Conservation (phyloP, 371 early-diverging fungal genomes). For the Quaeritorhiza haematococci region DNA sequence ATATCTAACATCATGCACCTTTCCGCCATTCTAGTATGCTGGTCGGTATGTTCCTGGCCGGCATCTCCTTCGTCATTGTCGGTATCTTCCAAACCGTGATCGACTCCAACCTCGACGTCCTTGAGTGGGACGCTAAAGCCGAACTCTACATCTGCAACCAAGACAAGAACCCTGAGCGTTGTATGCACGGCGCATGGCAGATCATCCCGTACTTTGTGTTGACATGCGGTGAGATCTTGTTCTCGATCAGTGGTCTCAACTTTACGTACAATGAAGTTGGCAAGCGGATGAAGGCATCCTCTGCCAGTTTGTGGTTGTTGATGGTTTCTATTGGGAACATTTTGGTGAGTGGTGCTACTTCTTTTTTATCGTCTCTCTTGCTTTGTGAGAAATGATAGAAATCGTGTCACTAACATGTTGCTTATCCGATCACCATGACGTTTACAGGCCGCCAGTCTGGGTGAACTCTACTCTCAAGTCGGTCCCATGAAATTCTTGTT, state of each 20-base stretch:
- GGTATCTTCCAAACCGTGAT: conserved; percentile 37
- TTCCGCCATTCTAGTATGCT: no score
- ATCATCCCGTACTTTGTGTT: conserved; percentile 61
- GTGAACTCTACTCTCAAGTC: neutral
- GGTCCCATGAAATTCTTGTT: conserved; percentile 3
- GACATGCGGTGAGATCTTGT: conserved; percentile 58
- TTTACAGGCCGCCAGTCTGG: no score
- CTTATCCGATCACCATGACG: neutral
- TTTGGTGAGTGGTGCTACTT: neutral
- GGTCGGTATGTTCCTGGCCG: conserved; percentile 40
- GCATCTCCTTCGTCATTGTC: conserved; percentile 33
- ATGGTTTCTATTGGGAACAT: conserved; percentile 32
- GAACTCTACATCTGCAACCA: conserved; percentile 14
- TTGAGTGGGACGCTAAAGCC: neutral
- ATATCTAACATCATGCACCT: no score
- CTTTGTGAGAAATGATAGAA: neutral
- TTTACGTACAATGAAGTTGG: conserved; percentile 58
- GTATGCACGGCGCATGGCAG: conserved; percentile 40
- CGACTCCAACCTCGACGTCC: conserved; percentile 15
- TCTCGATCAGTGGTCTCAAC: conserved; percentile 61
- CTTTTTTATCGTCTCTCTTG: conserved; percentile 3
- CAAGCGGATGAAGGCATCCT: conserved; percentile 39
- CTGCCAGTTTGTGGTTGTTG: conserved; percentile 46
- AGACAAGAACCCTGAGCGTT: conserved; percentile 16
- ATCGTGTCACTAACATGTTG: neutral